phyloP scores from a whole-genome alignment of 1,139 yeast genomes.

The Taphrina flavorubra region DNA sequence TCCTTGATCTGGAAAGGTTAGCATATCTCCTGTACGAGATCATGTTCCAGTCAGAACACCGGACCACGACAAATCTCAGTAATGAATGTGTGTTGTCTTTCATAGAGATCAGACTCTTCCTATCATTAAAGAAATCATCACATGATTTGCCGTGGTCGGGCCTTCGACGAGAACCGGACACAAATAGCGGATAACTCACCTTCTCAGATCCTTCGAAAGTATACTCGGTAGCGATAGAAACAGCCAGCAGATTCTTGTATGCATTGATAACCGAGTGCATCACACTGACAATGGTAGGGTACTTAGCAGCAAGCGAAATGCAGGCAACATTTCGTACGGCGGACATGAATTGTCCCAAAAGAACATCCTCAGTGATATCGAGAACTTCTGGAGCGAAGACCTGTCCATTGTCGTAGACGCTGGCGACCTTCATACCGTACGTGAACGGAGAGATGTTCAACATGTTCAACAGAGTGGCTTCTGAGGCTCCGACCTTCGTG shows the following conservation, averaged over 20 bases:
- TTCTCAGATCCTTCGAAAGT: conserved; percentile 99
- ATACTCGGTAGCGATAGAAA: conserved; percentile 97
- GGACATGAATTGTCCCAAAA: conserved; percentile 85
- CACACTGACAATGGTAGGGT: conserved; percentile 99
- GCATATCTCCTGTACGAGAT: background rate
- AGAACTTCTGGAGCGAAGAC: conserved; percentile 95
- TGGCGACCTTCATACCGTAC: conserved; percentile 94
- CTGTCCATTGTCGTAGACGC: conserved; percentile 98
- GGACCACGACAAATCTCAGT: conserved; percentile 17
- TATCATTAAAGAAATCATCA: conserved; percentile 34
- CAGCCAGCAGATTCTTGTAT: conserved; percentile 98
- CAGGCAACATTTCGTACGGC: conserved; percentile 95
- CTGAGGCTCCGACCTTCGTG: conserved; percentile 96
- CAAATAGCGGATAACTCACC: conserved; percentile 41
- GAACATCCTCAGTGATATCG: conserved; percentile 98
- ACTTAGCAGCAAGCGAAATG: conserved; percentile 94
- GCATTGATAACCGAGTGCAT: conserved; percentile 98
- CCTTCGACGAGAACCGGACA: background rate
- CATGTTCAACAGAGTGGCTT: conserved; percentile 98
- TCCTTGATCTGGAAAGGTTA: conserved; percentile 67
- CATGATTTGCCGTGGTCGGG: conserved; percentile 9
- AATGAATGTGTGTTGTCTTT: conserved; percentile 36
- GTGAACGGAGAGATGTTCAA: conserved; percentile 99
- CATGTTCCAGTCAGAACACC: background rate
- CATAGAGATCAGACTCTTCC: conserved; percentile 35